phyloP scores from a whole-genome alignment of 495 filamentous ascomycete genomes.

The Massariosphaeria phaeospora region DNA sequence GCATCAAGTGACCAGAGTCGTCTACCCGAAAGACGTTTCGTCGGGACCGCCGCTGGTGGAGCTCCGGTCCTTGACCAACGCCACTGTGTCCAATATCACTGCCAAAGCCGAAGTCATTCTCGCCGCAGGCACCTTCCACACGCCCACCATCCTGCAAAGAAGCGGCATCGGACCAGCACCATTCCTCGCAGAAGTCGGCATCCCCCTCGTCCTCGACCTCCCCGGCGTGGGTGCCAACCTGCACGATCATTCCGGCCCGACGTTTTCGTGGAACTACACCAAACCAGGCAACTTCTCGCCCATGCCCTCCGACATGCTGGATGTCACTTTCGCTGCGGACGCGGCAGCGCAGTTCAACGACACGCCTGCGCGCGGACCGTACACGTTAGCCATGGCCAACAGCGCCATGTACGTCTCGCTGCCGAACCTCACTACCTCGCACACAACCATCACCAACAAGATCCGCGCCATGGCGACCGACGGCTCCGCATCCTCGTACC shows the following conservation, averaged over 20 bases:
- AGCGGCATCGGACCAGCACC: slow-evolving; percentile 12
- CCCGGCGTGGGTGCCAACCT: slow-evolving; percentile 21
- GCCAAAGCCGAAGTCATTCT: slow-evolving; percentile 50
- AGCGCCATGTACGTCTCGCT: not conserved
- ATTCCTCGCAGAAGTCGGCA: slow-evolving; percentile 4
- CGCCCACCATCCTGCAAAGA: slow-evolving; percentile 13
- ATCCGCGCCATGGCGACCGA: not conserved
- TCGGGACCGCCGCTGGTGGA: too few species aligned
- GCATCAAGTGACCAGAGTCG: not conserved
- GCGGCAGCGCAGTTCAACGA: not conserved
- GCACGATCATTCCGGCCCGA: slow-evolving; percentile 20
- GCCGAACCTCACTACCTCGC: not conserved
- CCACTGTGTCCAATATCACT: slow-evolving; percentile 24
- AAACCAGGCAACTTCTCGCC: not conserved
- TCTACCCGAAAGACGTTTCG: not conserved
- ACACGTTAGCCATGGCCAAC: not conserved
- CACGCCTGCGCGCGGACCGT: not conserved
- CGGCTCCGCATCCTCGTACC: not conserved
- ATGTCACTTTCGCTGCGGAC: not conserved
- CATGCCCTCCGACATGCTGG: not conserved
- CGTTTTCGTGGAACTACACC: not conserved
- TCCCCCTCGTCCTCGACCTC: not conserved
- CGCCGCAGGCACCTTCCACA: slow-evolving; percentile 12
- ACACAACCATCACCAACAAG: not conserved
- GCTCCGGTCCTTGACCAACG: too few species aligned